Evolutionary conservation across 139 green algal genomes (phyloP), one percentile per base, ranked within the genome.

Genomic region (Dunaliella primolecta): DNA sequence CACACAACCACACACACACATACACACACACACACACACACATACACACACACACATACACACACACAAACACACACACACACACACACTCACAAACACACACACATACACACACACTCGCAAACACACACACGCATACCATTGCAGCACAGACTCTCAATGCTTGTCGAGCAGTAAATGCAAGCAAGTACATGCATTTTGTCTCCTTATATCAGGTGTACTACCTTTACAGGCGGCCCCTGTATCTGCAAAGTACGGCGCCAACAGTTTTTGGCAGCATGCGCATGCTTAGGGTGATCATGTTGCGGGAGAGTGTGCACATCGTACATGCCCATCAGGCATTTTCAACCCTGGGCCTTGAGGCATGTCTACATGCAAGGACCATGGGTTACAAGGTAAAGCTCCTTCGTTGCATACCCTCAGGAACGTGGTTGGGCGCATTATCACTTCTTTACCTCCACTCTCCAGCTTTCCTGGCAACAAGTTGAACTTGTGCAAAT

Each of bases 251-350:
- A 75, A 93, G 78, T 83, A 95, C 89, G 0, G 81, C 96, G 34
- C 95, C 95, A 3, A 96, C 91, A 0, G 30, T 97, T 1, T 93
- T 94, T 57, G 93, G 94, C 27, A 79, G 37, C 34, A 87, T 95
- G 71, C 85, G 87, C 27, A 80, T 97, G 38, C 83, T 98, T 29
- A 90, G 94, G 0, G 35, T 79, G 33, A 93, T 99, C 24, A 79
- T 96, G 36, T 24, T 98, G 2, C 82, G 94, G 0, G 96, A 99
- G 89, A 31, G 89, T 33, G 94, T 98, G 77, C 93, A 81, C 1
- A 78, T 99, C 34, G 86, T 99, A 70, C 96, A 99, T 85, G 92
- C 88, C 0, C 96, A 98, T 89, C 87, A 90, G 92, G 95, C 95
- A 0, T 98, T 98, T 86, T 96, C 92, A 24, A 89, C 91, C 0